Conservation (phyloP, 2,329 filamentous ascomycete genomes). For the Xylariaceae sp. region DNA sequence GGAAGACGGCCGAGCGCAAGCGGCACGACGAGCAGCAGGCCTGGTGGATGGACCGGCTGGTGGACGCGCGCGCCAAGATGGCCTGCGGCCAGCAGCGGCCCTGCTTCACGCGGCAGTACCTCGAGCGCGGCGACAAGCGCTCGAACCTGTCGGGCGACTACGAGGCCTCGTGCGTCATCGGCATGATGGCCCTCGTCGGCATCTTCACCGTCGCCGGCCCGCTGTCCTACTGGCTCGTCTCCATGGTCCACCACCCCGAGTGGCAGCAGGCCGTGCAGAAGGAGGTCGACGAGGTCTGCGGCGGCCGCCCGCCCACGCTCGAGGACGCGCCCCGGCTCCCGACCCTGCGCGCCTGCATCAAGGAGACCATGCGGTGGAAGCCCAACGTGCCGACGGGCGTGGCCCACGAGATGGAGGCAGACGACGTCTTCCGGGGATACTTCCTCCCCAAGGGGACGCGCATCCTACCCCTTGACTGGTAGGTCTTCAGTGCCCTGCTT, state of each 20-base stretch:
- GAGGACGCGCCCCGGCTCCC: constrained; percentile 34
- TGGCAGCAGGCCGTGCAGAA: constrained; percentile 37
- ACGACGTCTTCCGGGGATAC: constrained; percentile 40
- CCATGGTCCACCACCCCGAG: constrained; percentile 40
- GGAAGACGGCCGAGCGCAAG: constrained; percentile 44
- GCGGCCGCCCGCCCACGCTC: constrained; percentile 34
- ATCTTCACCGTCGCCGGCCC: constrained; percentile 30
- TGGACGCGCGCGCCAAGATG: constrained; percentile 31
- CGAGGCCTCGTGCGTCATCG: constrained; percentile 26
- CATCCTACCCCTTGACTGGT: constrained; percentile 34
- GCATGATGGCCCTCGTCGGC: constrained; percentile 30
- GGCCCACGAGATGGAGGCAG: constrained; percentile 42
- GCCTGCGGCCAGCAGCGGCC: constrained; percentile 29
- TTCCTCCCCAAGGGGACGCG: constrained; percentile 41
- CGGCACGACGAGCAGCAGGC: constrained; percentile 44
- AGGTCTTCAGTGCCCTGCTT: constrained; percentile 4
- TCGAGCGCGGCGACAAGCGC: constrained; percentile 28
- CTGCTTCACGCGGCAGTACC: constrained; percentile 34
- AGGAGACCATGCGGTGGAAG: constrained; percentile 36
- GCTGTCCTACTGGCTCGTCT: constrained; percentile 29
- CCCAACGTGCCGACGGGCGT: constrained; percentile 41
- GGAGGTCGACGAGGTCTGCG: constrained; percentile 36
- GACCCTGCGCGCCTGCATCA: constrained; percentile 37
- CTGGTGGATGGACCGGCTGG: constrained; percentile 43
- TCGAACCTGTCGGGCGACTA: constrained; percentile 23